These are phyloP conservation scores for Exserohilum turcica DNA, from an alignment of 2,329 filamentous ascomycete genomes.

Conservation along the genomic window DNA sequence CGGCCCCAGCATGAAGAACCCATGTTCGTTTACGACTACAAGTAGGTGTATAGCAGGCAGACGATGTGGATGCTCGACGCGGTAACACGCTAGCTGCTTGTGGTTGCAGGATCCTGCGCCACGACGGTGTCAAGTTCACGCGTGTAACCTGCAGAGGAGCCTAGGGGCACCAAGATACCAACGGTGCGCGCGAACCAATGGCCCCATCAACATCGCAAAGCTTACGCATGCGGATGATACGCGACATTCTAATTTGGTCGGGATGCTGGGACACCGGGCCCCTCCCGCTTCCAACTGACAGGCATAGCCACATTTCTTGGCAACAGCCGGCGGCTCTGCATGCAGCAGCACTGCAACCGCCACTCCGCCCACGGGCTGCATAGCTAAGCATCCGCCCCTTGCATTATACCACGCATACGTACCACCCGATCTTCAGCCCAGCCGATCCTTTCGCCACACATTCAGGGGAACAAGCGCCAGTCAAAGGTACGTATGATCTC, in stretches of 20 bases:
- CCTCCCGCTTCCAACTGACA: background rate
- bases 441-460: background rate
- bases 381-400: background rate
- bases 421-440: background rate
- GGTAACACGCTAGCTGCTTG: background rate
- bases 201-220: background rate
- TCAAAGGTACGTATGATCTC: conserved; percentile 27
- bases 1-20: no score
- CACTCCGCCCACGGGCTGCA: background rate
- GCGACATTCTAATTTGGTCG: background rate
- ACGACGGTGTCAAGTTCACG: background rate
- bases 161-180: background rate
- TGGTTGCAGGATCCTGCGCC: background rate
- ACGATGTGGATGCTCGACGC: background rate
- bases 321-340: conserved; percentile 1
- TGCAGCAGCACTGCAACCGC: background rate
- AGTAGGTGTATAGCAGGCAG: background rate
- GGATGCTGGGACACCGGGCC: background rate
- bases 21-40: background rate
- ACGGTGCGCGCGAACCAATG: background rate
- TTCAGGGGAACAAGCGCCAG: background rate
- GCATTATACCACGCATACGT: no score
- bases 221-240: background rate
- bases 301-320: conserved; percentile 2
- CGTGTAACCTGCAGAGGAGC: no score